These are phyloP conservation scores for Wickerhamomyces subpelliculosus DNA, from an alignment of 805 yeast species.

Conservation along the genomic window DNA sequence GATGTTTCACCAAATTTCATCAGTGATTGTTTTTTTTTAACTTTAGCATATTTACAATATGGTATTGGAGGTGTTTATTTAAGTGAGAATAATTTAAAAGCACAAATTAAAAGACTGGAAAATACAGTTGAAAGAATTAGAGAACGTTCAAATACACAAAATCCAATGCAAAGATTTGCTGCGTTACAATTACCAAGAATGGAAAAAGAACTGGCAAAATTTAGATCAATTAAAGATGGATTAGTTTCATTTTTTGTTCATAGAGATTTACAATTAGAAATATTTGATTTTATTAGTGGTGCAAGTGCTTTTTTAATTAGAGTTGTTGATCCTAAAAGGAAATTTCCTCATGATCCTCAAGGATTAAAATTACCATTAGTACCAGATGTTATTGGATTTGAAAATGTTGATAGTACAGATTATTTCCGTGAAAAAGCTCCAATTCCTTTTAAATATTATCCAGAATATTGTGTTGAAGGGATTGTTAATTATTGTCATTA, in stretches of 20 bases:
- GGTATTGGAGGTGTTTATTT: conserved; percentile 79
- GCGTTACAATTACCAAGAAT: conserved; percentile 43
- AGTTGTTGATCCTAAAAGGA: conserved; percentile 78
- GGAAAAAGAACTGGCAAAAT: conserved; percentile 31
- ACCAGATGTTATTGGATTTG: conserved; percentile 52
- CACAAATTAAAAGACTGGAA: conserved; percentile 40
- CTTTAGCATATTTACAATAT: conserved; percentile 74
- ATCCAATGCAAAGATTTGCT: conserved; percentile 23
- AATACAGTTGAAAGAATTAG: conserved; percentile 26
- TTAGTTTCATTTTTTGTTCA: conserved; percentile 57
- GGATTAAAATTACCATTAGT: conserved; percentile 49
- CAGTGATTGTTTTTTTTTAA: conserved; percentile 81
- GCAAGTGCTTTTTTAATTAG: conserved; percentile 64
- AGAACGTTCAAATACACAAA: conserved; percentile 8
- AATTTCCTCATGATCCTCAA: conserved; percentile 51
- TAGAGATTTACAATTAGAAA: conserved; percentile 50
- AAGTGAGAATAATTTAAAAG: conserved; percentile 49
- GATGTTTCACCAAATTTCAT: conserved; percentile 61
- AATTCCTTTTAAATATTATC: conserved; percentile 70
- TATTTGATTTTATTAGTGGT: conserved; percentile 75
- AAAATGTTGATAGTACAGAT: conserved; percentile 71
- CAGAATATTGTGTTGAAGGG: conserved; percentile 84
- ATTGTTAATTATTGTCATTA: conserved; percentile 64
- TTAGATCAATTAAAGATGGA: conserved; percentile 45
- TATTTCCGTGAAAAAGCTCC: conserved; percentile 61